Evolutionary conservation across 345 rosid genomes (phyloP).

Genomic region (Gossypium arboreum): DNA sequence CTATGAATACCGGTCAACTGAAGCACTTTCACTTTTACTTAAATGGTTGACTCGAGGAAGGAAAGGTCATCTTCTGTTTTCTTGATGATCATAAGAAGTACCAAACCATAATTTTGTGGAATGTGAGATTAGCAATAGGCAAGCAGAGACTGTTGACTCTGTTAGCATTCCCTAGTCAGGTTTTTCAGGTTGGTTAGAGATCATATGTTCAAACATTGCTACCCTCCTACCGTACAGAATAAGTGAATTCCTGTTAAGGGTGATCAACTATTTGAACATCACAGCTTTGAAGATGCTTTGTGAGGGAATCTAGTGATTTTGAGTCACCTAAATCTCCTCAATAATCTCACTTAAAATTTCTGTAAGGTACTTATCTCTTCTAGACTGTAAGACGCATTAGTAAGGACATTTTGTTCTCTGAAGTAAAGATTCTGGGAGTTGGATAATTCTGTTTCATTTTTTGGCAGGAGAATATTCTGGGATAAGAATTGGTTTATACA

Average conservation of each 20-base stretch:
- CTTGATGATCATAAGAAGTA: not conserved
- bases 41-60: not conserved
- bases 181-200: not conserved
- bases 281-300: not conserved
- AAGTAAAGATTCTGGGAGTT: not conserved
- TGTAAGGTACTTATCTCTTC: not conserved
- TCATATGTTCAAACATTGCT: not conserved
- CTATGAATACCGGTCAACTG: not conserved
- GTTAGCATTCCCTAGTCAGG: not conserved
- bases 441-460: conserved; percentile 4
- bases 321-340: not conserved
- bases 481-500: not conserved
- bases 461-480: not conserved
- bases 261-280: not conserved
- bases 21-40: not conserved
- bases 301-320: not conserved
- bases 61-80: not conserved
- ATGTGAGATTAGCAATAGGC: not conserved
- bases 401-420: not conserved
- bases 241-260: not conserved
- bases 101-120: not conserved
- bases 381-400: not conserved
- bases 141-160: too few relatives aligned
- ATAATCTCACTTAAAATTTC: not conserved
- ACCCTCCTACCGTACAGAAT: not conserved